These are phyloP conservation scores for Arabis alpina DNA, from an alignment of 345 rosid species.

Conservation along the genomic window DNA sequence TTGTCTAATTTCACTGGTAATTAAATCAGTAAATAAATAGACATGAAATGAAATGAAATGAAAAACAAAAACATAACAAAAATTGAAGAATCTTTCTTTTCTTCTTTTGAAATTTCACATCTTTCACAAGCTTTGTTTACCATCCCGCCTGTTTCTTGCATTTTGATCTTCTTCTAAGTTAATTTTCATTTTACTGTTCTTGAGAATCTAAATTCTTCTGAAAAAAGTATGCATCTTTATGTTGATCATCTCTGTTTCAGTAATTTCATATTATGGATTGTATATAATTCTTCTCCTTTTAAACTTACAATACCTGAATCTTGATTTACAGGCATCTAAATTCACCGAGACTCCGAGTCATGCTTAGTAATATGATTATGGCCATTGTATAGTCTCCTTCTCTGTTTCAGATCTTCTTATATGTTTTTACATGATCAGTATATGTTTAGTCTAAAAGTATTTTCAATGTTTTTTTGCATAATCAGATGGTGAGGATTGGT, in stretches of 20 bases:
- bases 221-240: too few species aligned
- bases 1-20: constrained; percentile 12
- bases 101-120: constrained; percentile 12
- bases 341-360: not conserved
- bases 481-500: constrained; percentile 47
- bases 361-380: constrained; percentile 6
- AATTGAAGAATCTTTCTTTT: constrained; percentile 11
- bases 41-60: not conserved
- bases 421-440: constrained; percentile 1
- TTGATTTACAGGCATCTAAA: too few species aligned
- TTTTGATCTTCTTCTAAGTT: constrained; percentile 1
- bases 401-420: constrained; percentile 19
- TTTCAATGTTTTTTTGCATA: constrained; percentile 6
- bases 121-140: constrained; percentile 16
- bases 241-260: too few species aligned
- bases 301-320: too few species aligned
- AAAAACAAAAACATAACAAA: not conserved
- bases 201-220: too few species aligned
- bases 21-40: constrained; percentile 9
- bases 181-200: not conserved
- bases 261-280: too few species aligned
- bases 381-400: not conserved
- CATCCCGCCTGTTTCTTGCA: constrained; percentile 5
- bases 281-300: too few species aligned
- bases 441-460: not conserved